Evolutionary conservation across 768 basidiomycete genomes (phyloP), one percentile per base, ranked within the genome.

Genomic region (Dentipellis sp.): DNA sequence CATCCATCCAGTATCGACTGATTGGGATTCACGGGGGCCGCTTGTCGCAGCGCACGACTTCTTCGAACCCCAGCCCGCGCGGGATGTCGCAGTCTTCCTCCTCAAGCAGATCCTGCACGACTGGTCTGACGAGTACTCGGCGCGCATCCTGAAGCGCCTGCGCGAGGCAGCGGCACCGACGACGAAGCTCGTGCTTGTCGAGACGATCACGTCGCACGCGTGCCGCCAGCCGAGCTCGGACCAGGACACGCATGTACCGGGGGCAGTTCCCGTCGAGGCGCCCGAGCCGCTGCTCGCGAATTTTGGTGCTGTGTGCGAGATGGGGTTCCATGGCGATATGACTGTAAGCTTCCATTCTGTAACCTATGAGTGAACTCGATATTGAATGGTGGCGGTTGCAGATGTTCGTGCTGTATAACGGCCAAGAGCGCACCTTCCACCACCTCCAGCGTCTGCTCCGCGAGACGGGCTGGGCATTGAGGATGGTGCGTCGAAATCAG

Each of bases 131-230:
- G 3, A 29, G 29, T 6, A 29, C 29, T 3, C 29, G 29, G 6
- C 3, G 29, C 3, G 3, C 3, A 29, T 29, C 29, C 29, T 29
- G 3, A 29, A 6, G 29, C 29, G 6, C 29, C 29, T 29, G 22
- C 29, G 29, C 3, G 29, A 29, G 3, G 29, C 29, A 3, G 29
- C 29, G 29, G 3, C 3, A 3, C 29, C 29, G 29, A 29, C 6
- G 6, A 29, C 29, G 29, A 29, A 29, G 29, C 29, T 29, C 29
- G 29, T 29, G 29, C 29, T 29, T 6, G 29, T 29, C 3, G 29
- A 29, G 37, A 68, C 65, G 51, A 62, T 78, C 23, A 50, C 72
- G 52, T 70, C 73, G 35, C 61, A 67, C 42, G 57, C 64, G 8
- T 63, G 65, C 55, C 38, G 22, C 4, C 50, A 55, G 29, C 29